phyloP scores from a whole-genome alignment of 129 eudicot species.

The Silybum marianum region DNA sequence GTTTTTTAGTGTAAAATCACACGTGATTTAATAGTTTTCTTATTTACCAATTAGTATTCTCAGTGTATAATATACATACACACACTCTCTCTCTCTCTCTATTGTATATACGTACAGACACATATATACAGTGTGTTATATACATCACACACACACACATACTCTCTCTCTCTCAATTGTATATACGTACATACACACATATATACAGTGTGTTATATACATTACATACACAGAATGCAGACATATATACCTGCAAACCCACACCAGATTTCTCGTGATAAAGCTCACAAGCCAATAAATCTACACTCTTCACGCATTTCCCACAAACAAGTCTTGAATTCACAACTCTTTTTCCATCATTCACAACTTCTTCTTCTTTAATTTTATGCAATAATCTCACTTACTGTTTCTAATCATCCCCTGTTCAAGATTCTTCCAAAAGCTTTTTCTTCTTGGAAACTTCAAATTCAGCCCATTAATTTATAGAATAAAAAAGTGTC shows the following conservation, averaged over 20 bases:
- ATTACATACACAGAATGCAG: conserved; percentile 21
- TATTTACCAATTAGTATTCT: too few relatives aligned
- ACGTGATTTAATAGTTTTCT: too few relatives aligned
- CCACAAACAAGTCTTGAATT: conserved; percentile 11
- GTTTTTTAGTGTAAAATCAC: too few relatives aligned
- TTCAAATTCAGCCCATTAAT: conserved; percentile 29
- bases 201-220: background rate
- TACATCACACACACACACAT: too few relatives aligned
- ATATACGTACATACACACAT: too few relatives aligned
- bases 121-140: too few relatives aligned
- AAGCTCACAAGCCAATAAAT: conserved; percentile 72
- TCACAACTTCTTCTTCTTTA: background rate
- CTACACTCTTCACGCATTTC: conserved; percentile 49
- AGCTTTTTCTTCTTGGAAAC: conserved; percentile 26
- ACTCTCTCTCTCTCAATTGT: too few relatives aligned
- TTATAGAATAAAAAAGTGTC: background rate
- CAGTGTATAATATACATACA: too few relatives aligned
- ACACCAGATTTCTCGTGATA: conserved; percentile 62
- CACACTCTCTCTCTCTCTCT: too few relatives aligned
- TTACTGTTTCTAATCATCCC: conserved; percentile 24
- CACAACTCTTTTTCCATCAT: conserved; percentile 16
- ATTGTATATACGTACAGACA: too few relatives aligned
- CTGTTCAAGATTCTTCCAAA: conserved; percentile 32
- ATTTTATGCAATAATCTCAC: conserved; percentile 1
- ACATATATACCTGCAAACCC: conserved; percentile 35